Conservation (phyloP, 192 early-diverging fungal genomes). For the Podila epigama region DNA sequence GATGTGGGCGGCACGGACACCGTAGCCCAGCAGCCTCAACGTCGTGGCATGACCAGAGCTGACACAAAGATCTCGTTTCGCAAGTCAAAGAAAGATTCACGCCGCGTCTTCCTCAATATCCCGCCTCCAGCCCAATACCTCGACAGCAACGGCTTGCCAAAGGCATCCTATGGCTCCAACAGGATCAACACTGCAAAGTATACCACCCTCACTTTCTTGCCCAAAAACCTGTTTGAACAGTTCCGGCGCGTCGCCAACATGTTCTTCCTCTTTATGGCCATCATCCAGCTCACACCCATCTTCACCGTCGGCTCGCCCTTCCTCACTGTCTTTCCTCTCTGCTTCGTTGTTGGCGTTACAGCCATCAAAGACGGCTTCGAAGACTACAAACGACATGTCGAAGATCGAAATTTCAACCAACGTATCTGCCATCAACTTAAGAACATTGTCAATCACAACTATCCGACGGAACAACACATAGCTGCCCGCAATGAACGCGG, state of each 20-base stretch:
- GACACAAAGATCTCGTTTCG: conserved; percentile 58
- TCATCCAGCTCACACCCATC: conserved; percentile 83
- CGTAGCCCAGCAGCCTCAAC: neutral
- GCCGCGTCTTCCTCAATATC: conserved; percentile 71
- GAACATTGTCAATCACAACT: conserved; percentile 58
- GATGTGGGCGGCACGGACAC: too few species aligned
- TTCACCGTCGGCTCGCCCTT: conserved; percentile 83
- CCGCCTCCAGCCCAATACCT: conserved; percentile 62
- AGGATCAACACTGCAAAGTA: conserved; percentile 92
- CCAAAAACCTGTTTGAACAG: conserved; percentile 93
- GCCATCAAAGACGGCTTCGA: conserved; percentile 90
- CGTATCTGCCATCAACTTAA: conserved; percentile 55
- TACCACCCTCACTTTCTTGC: conserved; percentile 83
- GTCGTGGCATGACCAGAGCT: conserved; percentile 31
- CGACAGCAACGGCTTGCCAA: conserved; percentile 61
- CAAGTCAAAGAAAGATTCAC: conserved; percentile 50
- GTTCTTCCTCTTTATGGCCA: conserved; percentile 86
- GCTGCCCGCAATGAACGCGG: conserved; percentile 15
- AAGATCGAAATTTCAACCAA: conserved; percentile 86
- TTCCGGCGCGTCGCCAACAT: conserved; percentile 85
- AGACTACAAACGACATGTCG: conserved; percentile 85
- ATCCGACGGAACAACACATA: conserved; percentile 8
- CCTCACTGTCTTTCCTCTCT: conserved; percentile 83
- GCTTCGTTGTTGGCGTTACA: conserved; percentile 81
- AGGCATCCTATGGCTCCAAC: conserved; percentile 73